Base-by-base conservation (phyloP, 192 early-diverging fungal species). In the Backusella tarrabulga region DNA sequence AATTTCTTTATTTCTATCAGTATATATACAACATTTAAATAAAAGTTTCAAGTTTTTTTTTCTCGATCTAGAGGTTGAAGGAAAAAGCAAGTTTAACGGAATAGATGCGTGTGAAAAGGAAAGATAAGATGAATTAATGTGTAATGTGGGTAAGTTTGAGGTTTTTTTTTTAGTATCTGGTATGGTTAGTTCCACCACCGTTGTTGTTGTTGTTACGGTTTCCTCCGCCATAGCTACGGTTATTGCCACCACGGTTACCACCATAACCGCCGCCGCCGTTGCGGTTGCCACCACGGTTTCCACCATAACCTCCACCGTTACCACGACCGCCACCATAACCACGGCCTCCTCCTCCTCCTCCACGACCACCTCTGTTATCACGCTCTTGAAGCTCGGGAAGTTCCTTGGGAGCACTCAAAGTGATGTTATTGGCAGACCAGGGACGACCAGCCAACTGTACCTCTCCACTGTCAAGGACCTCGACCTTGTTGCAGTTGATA, bases 321-420 rank as follows among this genome's bases (percentile, higher is more conserved):
- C 73, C 71, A 71, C 83, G 72, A 29, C 75, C 76, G 26, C 86
- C 86, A 35, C 86, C 74, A 17, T 85, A 79, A 44, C 19, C 76
- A 40, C 85, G 77, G 42, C 85, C 78, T 66, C 67, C 77, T 36
- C 85, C 86, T 76, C 79, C 74, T 70, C 80, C 80, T 56, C 84
- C 78, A 72, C 32, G 32, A 32, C 80, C 80, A 14, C 60, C 67
- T 38, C 73, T 50, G 52, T 81, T 76, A 11, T 81, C 77, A 63
- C 79, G 79, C 52, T 91, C 93, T 80, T 91, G 87, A 15, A 98
- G 80, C 81, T 96, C 94, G 29, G 97, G 97, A 36, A 99, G 83
- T 74, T 90, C 88, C 21, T 78, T 88, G 71, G 90, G 87, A 67
- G 95, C 86, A 85, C 90, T 88, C 11, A 98, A 75, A 9, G 83